These are phyloP conservation scores for Beauveria scarabaeidicola DNA, from an alignment of 2,329 filamentous ascomycete genomes.

Conservation along the genomic window DNA sequence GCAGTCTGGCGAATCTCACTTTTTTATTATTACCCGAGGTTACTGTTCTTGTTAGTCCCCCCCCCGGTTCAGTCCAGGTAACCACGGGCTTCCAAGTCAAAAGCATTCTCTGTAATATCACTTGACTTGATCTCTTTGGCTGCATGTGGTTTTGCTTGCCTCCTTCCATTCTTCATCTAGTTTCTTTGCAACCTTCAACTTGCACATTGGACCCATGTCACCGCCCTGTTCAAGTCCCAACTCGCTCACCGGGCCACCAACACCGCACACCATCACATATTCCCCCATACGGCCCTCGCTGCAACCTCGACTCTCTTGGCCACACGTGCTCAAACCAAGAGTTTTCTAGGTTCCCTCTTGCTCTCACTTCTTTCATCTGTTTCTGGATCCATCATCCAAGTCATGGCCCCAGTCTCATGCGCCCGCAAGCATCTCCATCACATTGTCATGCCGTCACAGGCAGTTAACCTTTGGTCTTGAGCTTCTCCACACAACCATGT, in stretches of 20 bases:
- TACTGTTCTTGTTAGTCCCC: too few relatives aligned
- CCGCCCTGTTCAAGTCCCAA: background rate
- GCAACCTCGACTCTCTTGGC: background rate
- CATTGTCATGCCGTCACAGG: background rate
- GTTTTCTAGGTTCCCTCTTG: background rate
- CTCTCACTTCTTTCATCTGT: background rate
- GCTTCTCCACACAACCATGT: conserved; percentile 2
- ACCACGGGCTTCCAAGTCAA: background rate
- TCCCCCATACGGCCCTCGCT: background rate
- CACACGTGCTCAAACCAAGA: background rate
- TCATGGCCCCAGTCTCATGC: background rate
- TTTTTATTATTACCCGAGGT: too few relatives aligned
- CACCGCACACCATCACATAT: background rate
- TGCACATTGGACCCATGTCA: background rate
- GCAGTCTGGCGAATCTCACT: too few relatives aligned
- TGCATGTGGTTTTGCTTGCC: background rate
- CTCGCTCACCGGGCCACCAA: conserved; percentile 4
- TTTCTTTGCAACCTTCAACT: background rate
- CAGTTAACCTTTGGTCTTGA: background rate
- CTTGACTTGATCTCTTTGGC: too few relatives aligned
- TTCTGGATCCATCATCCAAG: background rate
- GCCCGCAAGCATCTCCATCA: background rate
- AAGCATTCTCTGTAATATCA: background rate
- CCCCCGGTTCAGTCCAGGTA: too few relatives aligned
- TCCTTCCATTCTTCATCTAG: background rate